A percentile compares a stretch with the other conserved stretches of the same genome.
phyloP scores from a whole-genome alignment of 805 yeast species.

The Metschnikowia gelsemii region DNA sequence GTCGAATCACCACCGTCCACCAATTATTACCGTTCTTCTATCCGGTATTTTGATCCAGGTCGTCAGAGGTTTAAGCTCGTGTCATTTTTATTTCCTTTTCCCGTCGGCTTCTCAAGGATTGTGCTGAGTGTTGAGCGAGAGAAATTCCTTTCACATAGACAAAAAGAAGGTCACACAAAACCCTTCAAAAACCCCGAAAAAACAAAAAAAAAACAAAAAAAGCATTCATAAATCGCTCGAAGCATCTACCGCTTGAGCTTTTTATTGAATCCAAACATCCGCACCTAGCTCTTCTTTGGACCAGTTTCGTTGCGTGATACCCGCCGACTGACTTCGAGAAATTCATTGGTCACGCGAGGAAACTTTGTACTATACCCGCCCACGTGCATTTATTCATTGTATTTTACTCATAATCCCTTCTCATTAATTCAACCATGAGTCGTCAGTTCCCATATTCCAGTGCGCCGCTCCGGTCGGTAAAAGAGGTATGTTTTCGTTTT shows the following conservation, averaged over 20 bases:
- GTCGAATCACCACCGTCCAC: conserved; percentile 13
- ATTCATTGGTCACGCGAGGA: neutral
- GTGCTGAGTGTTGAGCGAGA: conserved; percentile 4
- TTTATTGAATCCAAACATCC: neutral
- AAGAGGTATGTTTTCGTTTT: conserved; percentile 72
- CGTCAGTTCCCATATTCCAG: conserved; percentile 85
- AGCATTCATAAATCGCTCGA: neutral
- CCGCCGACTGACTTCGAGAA: conserved; percentile 1
- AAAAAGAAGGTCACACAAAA: conserved; percentile 3
- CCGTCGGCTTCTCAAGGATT: conserved; percentile 1
- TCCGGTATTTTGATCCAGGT: conserved; percentile 13
- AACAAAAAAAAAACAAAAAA: neutral
- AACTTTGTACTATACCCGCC: conserved; percentile 1
- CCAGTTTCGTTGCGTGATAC: neutral
- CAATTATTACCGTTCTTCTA: conserved; percentile 6
- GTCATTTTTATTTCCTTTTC: conserved; percentile 6
- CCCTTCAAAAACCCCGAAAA: conserved; percentile 5
- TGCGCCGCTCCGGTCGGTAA: conserved; percentile 96
- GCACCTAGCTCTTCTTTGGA: neutral
- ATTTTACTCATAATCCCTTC: neutral
- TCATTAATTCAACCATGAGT: conserved; percentile 30
- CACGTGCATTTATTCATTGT: neutral
- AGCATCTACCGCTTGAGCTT: neutral
- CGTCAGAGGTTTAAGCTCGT: conserved; percentile 17
- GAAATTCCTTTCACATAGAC: neutral